Conservation (phyloP, 805 yeast genomes). For the Ogataea salicorniae region DNA sequence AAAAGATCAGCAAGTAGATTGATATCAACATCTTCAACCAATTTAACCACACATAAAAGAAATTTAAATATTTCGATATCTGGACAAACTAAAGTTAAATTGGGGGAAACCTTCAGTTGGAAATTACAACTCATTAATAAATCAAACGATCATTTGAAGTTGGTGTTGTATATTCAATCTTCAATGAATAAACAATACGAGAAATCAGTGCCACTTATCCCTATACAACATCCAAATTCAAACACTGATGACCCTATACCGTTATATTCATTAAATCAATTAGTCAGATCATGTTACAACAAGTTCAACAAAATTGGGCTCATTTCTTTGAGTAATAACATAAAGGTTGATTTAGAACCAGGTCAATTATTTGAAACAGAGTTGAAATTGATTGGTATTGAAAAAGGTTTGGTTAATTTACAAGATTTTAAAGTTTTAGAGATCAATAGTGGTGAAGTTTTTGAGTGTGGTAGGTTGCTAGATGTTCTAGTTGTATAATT, state of each 20-base stretch:
- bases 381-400: slow-evolving; percentile 53
- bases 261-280: slow-evolving; percentile 24
- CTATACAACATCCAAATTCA: slow-evolving; percentile 20
- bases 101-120: slow-evolving; percentile 62
- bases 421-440: slow-evolving; percentile 66
- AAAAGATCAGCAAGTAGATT: slow-evolving; percentile 15
- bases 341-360: slow-evolving; percentile 54
- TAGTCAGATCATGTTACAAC: slow-evolving; percentile 26
- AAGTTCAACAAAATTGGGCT: slow-evolving; percentile 50
- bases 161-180: slow-evolving; percentile 45
- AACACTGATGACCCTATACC: slow-evolving; percentile 24
- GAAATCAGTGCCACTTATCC: slow-evolving; percentile 33
- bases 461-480: slow-evolving; percentile 64
- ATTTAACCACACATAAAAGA: slow-evolving; percentile 13
- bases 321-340: slow-evolving; percentile 58
- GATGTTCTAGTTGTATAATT: slow-evolving; percentile 54
- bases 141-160: slow-evolving; percentile 42
- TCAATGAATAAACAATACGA: slow-evolving; percentile 31
- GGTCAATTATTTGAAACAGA: slow-evolving; percentile 61
- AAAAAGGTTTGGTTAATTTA: slow-evolving; percentile 58
- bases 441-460: slow-evolving; percentile 55
- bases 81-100: slow-evolving; percentile 55
- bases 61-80: slow-evolving; percentile 49
- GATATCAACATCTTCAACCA: slow-evolving; percentile 21
- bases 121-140: slow-evolving; percentile 61